These are phyloP conservation scores for Orbilia oligospora DNA, from an alignment of 2,329 filamentous ascomycete genomes.

Conservation along the genomic window DNA sequence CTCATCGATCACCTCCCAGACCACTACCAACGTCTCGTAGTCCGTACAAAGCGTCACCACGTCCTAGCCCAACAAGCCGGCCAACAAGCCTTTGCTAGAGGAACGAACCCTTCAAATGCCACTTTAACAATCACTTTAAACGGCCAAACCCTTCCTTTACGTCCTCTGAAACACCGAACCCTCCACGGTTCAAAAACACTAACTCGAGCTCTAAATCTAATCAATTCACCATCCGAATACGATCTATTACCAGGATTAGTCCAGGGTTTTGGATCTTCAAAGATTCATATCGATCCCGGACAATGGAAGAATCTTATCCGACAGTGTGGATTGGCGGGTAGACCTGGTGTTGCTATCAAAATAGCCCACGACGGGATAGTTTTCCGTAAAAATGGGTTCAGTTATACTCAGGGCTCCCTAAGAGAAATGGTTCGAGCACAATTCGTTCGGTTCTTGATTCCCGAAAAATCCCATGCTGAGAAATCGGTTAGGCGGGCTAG, in stretches of 20 bases:
- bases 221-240: conserved; percentile 64
- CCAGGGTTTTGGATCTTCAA: conserved; percentile 36
- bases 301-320: conserved; percentile 56
- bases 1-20: conserved; percentile 74
- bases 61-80: conserved; percentile 61
- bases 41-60: conserved; percentile 68
- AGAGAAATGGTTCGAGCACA: conserved; percentile 50
- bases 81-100: conserved; percentile 56
- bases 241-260: conserved; percentile 44
- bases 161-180: conserved; percentile 14
- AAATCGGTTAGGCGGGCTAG: conserved; percentile 34
- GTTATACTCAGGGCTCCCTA: conserved; percentile 31
- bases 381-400: conserved; percentile 48
- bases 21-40: conserved; percentile 72
- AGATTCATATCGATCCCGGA: conserved; percentile 19
- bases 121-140: conserved; percentile 47
- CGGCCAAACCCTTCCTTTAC: conserved; percentile 43
- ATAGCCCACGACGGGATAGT: conserved; percentile 51
- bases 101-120: conserved; percentile 47
- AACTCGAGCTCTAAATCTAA: conserved; percentile 72
- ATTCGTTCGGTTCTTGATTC: conserved; percentile 50
- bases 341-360: conserved; percentile 42
- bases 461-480: conserved; percentile 25
- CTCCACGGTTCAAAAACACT: conserved; percentile 67
- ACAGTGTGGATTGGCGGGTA: conserved; percentile 24